These are phyloP conservation scores for Phytophthora kernoviae DNA, from an alignment of 352 stramenopile species.

Conservation along the genomic window DNA sequence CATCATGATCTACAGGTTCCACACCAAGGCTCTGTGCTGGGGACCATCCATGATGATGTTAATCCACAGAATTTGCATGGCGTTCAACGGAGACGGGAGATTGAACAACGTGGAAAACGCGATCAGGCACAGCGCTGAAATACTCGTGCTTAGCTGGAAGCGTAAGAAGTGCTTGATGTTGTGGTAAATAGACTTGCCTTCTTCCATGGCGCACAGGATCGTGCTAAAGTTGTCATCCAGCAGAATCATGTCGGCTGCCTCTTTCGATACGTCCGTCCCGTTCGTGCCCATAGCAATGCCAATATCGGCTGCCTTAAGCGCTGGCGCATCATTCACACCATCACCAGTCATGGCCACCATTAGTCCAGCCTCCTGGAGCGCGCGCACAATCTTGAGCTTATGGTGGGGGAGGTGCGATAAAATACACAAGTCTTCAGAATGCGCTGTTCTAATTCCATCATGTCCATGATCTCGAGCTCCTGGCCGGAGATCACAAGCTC, in stretches of 20 bases:
- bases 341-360: constrained; percentile 99
- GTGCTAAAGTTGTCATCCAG: constrained; percentile 97
- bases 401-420: constrained; percentile 95
- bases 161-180: constrained; percentile 97
- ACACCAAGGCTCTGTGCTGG: constrained; percentile 86
- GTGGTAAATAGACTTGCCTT: constrained; percentile 96
- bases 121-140: constrained; percentile 92
- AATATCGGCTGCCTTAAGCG: constrained; percentile 97
- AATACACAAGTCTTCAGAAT: constrained; percentile 94
- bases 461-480: constrained; percentile 92
- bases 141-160: constrained; percentile 98
- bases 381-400: constrained; percentile 96
- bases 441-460: constrained; percentile 73
- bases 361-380: constrained; percentile 83
- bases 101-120: constrained; percentile 74
- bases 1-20: constrained; percentile 83
- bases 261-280: constrained; percentile 97
- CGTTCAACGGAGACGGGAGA: constrained; percentile 93
- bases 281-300: constrained; percentile 98
- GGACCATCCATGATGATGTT: constrained; percentile 98
- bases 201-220: constrained; percentile 96
- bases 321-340: constrained; percentile 98
- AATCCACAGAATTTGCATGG: constrained; percentile 98
- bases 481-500: constrained; percentile 83
- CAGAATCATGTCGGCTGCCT: constrained; percentile 97